Base-by-base conservation (phyloP, 306 rosid genomes). In the Hylodesmum podocarpum region DNA sequence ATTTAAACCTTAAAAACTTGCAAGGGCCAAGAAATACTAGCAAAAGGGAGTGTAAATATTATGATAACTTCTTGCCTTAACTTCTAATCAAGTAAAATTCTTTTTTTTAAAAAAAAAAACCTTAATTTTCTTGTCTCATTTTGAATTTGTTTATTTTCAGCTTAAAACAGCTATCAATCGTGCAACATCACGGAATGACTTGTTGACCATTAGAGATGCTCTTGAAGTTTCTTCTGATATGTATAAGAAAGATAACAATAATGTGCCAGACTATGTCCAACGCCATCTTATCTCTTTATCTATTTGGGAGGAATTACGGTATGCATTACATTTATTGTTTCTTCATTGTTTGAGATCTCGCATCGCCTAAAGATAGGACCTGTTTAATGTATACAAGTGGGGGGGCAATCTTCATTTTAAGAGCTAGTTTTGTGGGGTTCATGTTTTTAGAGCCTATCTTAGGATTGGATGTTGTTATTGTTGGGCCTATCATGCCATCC, bases 281-380 rank as follows among this genome's bases (percentile, higher is more conserved):
- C 97, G 97, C 28, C 97, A 95, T 89, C 99, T 95, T 82, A 86
- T 95, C 66, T 92, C 97, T 79, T 71, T 95, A 71, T 91, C 99
- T 55, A 92, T 92, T 76, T 92, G 99, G 99, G 99, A 92, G 90
- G 97, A 95, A 69, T 70, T 91, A 81, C 91, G 99, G 99, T 95
- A 79, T 74, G 86, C 28, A 34, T 75, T 62, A 34, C 69, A 12
- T 69, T 24, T 77, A 46, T 22, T 80, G 49, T 62, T 79, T 79
- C 65, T 68, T 68, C 57, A n/a, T n/a, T n/a, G n/a, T n/a, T n/a
- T n/a, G n/a, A n/a, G n/a, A n/a, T n/a, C n/a, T n/a, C n/a, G n/a
- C n/a, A n/a, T n/a, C n/a, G n/a, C n/a, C n/a, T n/a, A n/a, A n/a
- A n/a, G n/a, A n/a, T n/a, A n/a, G n/a, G n/a, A n/a, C n/a, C n/a